phyloP scores from a whole-genome alignment of 2,329 filamentous ascomycete species.

The Plenodomus tracheiphilus region DNA sequence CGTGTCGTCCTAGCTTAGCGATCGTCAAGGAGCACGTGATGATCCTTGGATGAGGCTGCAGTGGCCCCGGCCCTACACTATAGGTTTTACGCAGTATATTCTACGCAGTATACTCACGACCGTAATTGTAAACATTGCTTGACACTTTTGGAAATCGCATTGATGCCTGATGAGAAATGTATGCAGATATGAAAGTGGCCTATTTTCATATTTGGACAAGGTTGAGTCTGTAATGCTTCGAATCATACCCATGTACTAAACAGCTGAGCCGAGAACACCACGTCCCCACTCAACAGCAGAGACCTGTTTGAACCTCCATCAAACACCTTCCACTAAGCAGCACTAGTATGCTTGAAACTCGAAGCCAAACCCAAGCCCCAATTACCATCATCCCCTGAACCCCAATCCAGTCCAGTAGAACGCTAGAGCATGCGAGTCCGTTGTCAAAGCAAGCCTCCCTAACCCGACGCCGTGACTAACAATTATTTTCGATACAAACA shows the following conservation, averaged over 20 bases:
- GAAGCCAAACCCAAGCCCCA: neutral
- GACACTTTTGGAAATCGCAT: too few species aligned
- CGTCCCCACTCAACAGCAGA: too few species aligned
- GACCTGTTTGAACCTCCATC: too few species aligned
- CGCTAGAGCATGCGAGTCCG: neutral
- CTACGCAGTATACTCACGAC: too few species aligned
- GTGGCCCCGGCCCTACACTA: neutral
- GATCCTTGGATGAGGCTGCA: neutral
- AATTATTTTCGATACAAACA: slow-evolving; percentile 7
- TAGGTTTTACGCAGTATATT: neutral
- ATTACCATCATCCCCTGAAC: neutral
- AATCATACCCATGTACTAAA: too few species aligned
- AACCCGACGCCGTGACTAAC: neutral
- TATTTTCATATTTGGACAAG: too few species aligned
- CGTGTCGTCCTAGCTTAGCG: neutral
- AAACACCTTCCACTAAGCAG: too few species aligned
- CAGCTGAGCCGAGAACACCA: too few species aligned
- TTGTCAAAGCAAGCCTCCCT: neutral
- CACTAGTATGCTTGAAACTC: neutral
- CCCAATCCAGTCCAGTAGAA: neutral
- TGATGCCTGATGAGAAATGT: too few species aligned
- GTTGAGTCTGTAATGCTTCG: too few species aligned
- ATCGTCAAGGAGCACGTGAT: neutral
- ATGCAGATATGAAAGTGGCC: too few species aligned
- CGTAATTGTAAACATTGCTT: too few species aligned